A percentile compares a stretch with the other conserved stretches of the same genome.
Evolutionary conservation across 2,329 filamentous ascomycete genomes (phyloP).

Genomic region (Gnomoniopsis sp.): DNA sequence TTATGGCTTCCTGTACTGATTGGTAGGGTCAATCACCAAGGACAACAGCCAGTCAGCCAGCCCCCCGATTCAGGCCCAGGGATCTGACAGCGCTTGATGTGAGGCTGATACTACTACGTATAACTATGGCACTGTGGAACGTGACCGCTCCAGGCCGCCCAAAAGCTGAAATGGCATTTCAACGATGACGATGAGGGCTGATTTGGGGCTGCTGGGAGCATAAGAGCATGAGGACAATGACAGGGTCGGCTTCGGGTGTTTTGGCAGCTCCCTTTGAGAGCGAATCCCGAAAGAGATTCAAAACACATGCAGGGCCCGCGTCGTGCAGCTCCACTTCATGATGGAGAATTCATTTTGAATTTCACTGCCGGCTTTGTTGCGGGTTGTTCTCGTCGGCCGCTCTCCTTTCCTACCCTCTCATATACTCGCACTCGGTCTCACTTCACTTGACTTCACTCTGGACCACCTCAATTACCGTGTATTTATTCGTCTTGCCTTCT

Average conservation of each 20-base stretch:
- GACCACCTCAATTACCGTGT: too few species aligned
- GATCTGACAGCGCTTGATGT: neutral
- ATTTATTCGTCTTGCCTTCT: too few species aligned
- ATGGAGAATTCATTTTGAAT: constrained; percentile 2
- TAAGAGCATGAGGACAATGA: neutral
- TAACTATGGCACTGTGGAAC: neutral
- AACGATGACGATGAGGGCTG: neutral
- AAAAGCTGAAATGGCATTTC: neutral
- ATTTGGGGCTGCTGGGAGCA: neutral
- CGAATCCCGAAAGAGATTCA: neutral
- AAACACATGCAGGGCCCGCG: neutral
- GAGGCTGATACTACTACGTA: neutral
- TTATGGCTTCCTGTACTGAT: too few species aligned
- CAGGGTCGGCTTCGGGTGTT: neutral
- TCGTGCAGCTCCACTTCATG: neutral
- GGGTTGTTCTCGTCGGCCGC: neutral
- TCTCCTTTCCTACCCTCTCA: neutral
- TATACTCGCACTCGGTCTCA: neutral
- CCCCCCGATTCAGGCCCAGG: neutral
- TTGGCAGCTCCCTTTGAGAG: neutral
- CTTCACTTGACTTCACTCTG: neutral
- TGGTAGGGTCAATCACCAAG: neutral
- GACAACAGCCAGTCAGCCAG: neutral
- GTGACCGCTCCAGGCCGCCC: neutral
- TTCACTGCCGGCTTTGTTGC: neutral